Conservation (phyloP, 2,329 filamentous ascomycete genomes). For the Stemphylium lycopersici region DNA sequence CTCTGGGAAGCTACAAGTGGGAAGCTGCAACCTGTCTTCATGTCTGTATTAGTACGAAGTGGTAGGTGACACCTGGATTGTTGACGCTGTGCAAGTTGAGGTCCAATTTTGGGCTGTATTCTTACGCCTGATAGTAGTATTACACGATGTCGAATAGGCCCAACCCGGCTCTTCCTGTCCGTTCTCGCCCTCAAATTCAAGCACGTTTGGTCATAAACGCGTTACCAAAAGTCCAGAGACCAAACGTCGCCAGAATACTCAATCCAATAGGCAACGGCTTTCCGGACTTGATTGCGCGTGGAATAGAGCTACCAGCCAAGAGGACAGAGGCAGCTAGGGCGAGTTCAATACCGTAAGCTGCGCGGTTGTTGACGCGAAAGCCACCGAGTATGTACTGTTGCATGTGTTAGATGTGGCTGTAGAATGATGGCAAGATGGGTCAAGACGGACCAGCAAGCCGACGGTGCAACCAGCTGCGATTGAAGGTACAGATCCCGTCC, state of each 20-base stretch:
- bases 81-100: neutral
- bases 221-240: constrained; percentile 78
- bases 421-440: neutral
- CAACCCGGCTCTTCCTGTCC: neutral
- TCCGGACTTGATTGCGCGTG: constrained; percentile 78
- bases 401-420: neutral
- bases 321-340: constrained; percentile 87
- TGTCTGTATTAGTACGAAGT: neutral
- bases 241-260: constrained; percentile 78
- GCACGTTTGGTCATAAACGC: constrained; percentile 55
- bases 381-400: constrained; percentile 75
- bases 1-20: neutral
- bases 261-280: constrained; percentile 86
- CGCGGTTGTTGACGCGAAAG: constrained; percentile 74
- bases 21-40: neutral
- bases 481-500: constrained; percentile 85
- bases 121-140: no score
- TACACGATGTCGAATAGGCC: no score
- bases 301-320: constrained; percentile 82
- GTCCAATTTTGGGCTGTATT: neutral
- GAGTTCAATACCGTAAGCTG: constrained; percentile 84
- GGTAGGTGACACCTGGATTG: neutral
- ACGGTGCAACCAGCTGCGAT: constrained; percentile 84
- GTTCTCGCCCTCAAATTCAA: neutral
- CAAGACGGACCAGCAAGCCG: constrained; percentile 64